Evolutionary conservation across 371 early-diverging fungal genomes (phyloP), one percentile per base, ranked within the genome.

Genomic region (Amoeboradix gromovi): DNA sequence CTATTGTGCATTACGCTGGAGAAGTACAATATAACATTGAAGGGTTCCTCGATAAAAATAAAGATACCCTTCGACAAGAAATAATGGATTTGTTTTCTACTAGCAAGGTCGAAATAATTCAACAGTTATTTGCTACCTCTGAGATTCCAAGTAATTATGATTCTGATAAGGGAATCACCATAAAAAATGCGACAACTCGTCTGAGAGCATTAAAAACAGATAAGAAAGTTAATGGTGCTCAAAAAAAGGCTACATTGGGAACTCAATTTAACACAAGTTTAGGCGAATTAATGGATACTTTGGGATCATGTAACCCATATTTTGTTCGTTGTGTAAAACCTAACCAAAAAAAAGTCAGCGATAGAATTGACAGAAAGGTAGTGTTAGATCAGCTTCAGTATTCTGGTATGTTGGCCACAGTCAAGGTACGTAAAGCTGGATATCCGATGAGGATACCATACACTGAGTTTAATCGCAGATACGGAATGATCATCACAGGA

Each of bases 321-420:
- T 81, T 79, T 72, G 78, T 81, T 17, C 71, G 80, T 32, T 81
- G 81, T 72, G 78, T 81, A 30, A 71, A 79, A 30, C 81, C 81
- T 12, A 81, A 81, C 73, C 67, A 72, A 27, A 79, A 80, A 66
- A 74, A 31, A 12, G 31, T 70, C 17, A 75, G 74, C 32, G 31
- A 68, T 12, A 31, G 29, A 1, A 75, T 85, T 72, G 78, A 83
- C 67, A 75, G 76, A 32, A 70, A 73, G 27, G 71, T 81, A 70
- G 81, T 84, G 28, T 69, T 84, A 32, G 70, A 80, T 5, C 85
- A 86, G 74, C 73, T 86, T 31, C 71, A 80, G 69, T 86, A 85
- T 73, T 84, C 84, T 68, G 86, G 86, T 66, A 81, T 86, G 73
- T 71, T 86, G 48, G 86, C 85, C 70, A 85, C 85, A 5, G 82